Evolutionary conservation across 441 rosid genomes (phyloP).

Genomic region (Pelargonium cotyledonis): DNA sequence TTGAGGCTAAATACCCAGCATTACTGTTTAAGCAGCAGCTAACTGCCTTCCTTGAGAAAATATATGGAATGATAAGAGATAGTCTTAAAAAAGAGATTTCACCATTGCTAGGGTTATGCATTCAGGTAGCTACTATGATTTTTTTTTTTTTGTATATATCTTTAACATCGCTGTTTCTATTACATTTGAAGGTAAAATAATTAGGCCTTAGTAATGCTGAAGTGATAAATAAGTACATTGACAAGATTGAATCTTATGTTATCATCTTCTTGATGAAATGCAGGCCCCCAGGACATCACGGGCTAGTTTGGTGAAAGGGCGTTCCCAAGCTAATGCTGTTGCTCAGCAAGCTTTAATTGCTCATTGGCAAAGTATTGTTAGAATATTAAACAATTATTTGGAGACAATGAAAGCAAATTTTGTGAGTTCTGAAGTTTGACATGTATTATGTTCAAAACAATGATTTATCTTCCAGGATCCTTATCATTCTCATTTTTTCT

Average conservation of each 20-base stretch:
- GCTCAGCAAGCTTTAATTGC: conserved; percentile 95
- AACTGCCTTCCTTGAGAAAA: conserved; percentile 98
- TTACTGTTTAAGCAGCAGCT: conserved; percentile 99
- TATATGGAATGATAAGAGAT: conserved; percentile 99
- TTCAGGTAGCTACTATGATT: conserved; percentile 59
- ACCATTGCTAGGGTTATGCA: conserved; percentile 92
- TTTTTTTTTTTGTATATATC: not conserved
- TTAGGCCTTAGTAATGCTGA: conserved; percentile 2
- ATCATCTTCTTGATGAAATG: not conserved
- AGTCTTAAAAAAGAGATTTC: conserved; percentile 95
- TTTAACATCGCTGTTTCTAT: not conserved
- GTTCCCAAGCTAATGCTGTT: conserved; percentile 74
- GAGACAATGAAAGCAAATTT: conserved; percentile 72
- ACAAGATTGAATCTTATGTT: not conserved
- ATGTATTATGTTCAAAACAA: not conserved
- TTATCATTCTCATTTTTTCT: not conserved
- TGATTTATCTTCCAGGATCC: not conserved
- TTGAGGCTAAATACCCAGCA: conserved; percentile 99
- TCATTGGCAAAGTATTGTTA: conserved; percentile 98
- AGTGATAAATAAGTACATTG: conserved; percentile 1
- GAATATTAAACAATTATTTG: conserved; percentile 85
- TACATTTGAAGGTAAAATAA: not conserved
- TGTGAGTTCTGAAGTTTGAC: conserved; percentile 35
- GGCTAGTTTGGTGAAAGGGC: conserved; percentile 98
- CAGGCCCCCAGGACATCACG: conserved; percentile 99